Evolutionary conservation across 73 alveolate genomes (phyloP), one percentile per base, ranked within the genome.

Genomic region (Effrenium voratum): DNA sequence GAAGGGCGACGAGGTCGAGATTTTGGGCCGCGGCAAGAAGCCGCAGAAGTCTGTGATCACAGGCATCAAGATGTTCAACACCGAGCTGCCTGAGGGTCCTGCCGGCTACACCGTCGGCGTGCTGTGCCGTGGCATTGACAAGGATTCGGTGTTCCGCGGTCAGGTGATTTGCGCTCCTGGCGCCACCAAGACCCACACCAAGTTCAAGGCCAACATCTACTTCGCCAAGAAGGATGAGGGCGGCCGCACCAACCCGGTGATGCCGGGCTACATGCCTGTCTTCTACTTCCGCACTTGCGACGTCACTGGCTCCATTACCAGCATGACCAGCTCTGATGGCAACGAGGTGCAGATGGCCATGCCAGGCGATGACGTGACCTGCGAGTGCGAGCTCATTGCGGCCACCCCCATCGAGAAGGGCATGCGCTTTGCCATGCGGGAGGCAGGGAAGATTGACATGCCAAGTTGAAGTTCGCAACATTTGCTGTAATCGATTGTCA

Each of bases 81-180:
- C 99, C 92, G 79, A 99, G 80, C 99, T 99, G 59, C 99, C 99
- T 75, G 93, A 84, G 43, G 99, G 99, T 49, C 99, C 99, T 77
- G 99, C 99, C 45, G 99, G 99, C 87, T 99, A 99, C 95, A 99
- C 99, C 77, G 99, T 99, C 55, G 99, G 99, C 15, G 99, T 99
- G 82, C 99, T 99, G 77, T 95, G 99, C 98, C 98, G 98, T 52
- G 98, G 98, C 55, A 76, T 92, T 43, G 98, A 72, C 91, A 72
- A 76, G 90, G 99, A 93, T 38, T 93, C 90, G 8, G 79, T 93
- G 60, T 66, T 57, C 82, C 92, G 99, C 12, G 99, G 99, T 40
- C 93, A 79, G 93, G 99, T 93, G 80, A 79, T 93, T 47, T 77
- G 94, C 79, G 99, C 99, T 3, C 99, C 99, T 5, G 99, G 99